A percentile compares a stretch with the other conserved stretches of the same genome.
phyloP scores from a whole-genome alignment of 2,329 filamentous ascomycete species.

The Tolypocladium nubicola region DNA sequence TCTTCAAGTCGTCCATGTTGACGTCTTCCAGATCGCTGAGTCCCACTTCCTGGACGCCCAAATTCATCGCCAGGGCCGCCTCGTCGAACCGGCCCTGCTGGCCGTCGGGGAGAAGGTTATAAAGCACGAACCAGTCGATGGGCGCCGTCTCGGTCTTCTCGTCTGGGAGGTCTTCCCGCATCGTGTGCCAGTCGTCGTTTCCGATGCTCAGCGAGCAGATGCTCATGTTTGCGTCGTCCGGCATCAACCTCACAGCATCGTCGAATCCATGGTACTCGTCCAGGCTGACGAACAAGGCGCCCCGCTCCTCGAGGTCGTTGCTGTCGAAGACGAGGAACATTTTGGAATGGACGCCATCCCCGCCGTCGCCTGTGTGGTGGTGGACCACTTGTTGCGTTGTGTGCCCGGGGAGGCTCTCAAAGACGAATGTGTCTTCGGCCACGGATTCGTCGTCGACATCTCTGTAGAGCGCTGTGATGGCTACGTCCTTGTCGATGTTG shows the following conservation, averaged over 20 bases:
- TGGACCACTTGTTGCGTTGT: neutral
- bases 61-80: neutral
- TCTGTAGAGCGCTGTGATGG: neutral
- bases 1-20: neutral
- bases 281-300: slow-evolving; percentile 1
- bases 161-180: neutral
- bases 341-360: neutral
- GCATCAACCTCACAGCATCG: neutral
- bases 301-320: neutral
- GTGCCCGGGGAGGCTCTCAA: neutral
- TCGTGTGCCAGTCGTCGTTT: slow-evolving; percentile 2
- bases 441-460: neutral
- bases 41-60: neutral
- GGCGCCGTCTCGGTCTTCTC: neutral
- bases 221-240: neutral
- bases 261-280: slow-evolving; percentile 3
- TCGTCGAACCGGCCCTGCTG: neutral
- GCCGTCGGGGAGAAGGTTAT: neutral
- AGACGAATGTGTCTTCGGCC: neutral
- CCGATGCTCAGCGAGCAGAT: slow-evolving; percentile 1
- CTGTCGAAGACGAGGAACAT: slow-evolving; percentile 2
- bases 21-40: neutral
- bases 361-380: neutral
- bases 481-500: neutral
- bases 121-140: slow-evolving; percentile 1